Evolutionary conservation across 441 rosid genomes (phyloP).

Genomic region (Erysimum pusillum): DNA sequence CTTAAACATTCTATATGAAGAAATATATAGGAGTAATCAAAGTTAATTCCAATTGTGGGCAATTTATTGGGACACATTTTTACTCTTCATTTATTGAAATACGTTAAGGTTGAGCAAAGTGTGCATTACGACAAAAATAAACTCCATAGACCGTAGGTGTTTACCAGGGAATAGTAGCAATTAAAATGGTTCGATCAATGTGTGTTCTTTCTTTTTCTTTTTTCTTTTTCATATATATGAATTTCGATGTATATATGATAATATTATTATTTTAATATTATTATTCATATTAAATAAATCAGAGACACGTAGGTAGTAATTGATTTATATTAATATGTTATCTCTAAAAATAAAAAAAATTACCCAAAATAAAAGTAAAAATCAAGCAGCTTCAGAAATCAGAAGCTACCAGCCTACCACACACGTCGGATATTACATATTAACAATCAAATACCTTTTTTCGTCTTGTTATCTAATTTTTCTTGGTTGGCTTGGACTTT

Average conservation of each 20-base stretch:
- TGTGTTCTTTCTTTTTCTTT: conserved; percentile 1
- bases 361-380: neutral
- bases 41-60: neutral
- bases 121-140: conserved; percentile 28
- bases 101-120: neutral
- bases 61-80: conserved; percentile 10
- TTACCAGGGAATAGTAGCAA: conserved; percentile 15
- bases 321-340: conserved; percentile 9
- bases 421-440: neutral
- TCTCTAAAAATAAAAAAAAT: neutral
- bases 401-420: neutral
- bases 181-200: neutral
- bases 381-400: neutral
- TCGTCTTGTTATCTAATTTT: neutral
- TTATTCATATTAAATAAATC: neutral
- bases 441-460: neutral
- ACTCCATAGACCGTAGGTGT: conserved; percentile 8
- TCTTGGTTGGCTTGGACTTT: conserved; percentile 20
- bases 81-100: neutral
- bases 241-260: neutral
- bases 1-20: too few species aligned
- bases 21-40: neutral
- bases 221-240: too few species aligned
- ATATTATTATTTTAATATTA: neutral
- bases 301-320: neutral